Base-by-base conservation (phyloP, 495 filamentous ascomycete genomes). In the Xylaria nigripes region DNA sequence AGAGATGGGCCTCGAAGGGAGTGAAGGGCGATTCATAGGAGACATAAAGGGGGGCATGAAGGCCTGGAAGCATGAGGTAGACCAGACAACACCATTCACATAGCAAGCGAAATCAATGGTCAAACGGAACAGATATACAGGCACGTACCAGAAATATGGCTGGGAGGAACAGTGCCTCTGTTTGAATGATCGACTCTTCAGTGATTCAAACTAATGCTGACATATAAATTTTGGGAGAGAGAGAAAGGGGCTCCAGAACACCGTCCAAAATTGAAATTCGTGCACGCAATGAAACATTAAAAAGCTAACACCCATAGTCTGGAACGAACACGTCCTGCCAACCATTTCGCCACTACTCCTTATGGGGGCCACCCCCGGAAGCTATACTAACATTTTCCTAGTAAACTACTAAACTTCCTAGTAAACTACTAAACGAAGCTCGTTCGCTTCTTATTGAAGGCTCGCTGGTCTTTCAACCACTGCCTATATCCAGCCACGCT, bases 381-480 rank as follows among this genome's bases (percentile, higher is more conserved):
- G n/a, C 32, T 29, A 42, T 45, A 23, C 13, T 51, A 4, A 40
- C 36, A 40, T 19, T n/a, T 4, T n/a, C 6, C 32, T 12, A n/a
- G n/a, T n/a, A 3, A 2, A 24, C 42, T 71, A 30, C 27, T 5
- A 5, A 36, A 2, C 7, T 7, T 12, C 6, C 16, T 3, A 36
- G 32, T 36, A 9, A 1, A 21, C 43, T n/a, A n/a, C 70, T 50
- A 73, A 48, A 75, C 62, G 46, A 74, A 87, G 58, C 72, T 83
- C 46, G 81, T 79, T 63, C 87, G 84, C 80, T 96, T 96, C 72
- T 85, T 82, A 73, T 95, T 95, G 70, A 93, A 98, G n/a, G 90
- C 90, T 45, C 91, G 71, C 76, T 97, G 94, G 68, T 98, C 93
- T 76, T 92, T 96, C 66, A 98, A 71, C 93, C 93, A 98, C 68